Conservation (phyloP, 805 yeast genomes). For the Candida parachauliodes region DNA sequence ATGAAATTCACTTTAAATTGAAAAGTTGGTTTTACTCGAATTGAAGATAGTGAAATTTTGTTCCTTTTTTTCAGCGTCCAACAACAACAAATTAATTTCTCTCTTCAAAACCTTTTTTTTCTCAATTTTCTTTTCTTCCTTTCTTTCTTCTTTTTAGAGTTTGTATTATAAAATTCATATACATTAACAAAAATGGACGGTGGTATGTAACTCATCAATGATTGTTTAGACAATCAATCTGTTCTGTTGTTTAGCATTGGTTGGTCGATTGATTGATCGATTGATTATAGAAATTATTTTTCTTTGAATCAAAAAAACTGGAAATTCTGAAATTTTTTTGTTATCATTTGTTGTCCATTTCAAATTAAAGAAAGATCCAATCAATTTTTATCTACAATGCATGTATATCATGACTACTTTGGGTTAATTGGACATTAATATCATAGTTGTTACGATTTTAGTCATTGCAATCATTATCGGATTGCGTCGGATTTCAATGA, state of each 20-base stretch:
- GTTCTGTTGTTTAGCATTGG: background rate
- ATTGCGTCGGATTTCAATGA: no score
- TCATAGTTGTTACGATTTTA: no score
- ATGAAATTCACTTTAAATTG: no score
- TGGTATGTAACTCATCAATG: constrained; percentile 41
- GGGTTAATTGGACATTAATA: no score
- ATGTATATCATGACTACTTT: no score
- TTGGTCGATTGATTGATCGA: constrained; percentile 3
- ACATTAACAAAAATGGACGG: constrained; percentile 47
- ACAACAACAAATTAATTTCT: constrained; percentile 3
- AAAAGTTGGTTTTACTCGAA: no score
- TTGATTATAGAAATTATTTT: background rate
- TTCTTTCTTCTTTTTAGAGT: constrained; percentile 3
- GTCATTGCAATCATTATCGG: no score
- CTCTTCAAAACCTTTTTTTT: background rate
- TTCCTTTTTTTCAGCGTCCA: background rate
- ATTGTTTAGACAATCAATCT: background rate
- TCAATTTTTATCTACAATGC: no score
- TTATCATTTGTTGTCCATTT: background rate
- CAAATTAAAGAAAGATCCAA: no score
- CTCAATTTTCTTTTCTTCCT: background rate
- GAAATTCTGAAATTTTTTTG: background rate
- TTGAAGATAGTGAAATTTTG: no score
- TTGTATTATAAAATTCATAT: background rate
- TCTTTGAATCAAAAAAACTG: background rate